Conservation (phyloP, 129 eudicot species). For the Glebionis coronaria region DNA sequence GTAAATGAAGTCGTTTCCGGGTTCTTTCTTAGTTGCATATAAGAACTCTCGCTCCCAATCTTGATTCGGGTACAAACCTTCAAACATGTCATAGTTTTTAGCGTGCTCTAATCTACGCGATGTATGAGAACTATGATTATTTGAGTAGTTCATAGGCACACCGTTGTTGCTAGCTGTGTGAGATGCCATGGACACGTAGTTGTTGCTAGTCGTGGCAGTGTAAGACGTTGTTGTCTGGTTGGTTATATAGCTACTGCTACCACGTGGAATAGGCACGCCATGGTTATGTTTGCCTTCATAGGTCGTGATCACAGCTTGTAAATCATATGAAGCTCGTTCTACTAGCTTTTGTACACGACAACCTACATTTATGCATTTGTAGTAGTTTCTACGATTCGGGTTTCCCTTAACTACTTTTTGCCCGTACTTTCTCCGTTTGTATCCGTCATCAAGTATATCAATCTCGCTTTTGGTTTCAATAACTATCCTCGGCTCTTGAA, state of each 20-base stretch:
- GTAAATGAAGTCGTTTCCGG: slow-evolving; percentile 48
- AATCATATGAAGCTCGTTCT: no score
- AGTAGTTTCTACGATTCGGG: slow-evolving; percentile 92
- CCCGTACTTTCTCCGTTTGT: slow-evolving; percentile 96
- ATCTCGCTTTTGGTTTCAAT: no score
- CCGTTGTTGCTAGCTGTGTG: slow-evolving; percentile 25
- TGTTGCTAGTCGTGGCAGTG: slow-evolving; percentile 22
- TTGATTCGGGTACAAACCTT: slow-evolving; percentile 26
- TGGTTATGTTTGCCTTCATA: no score
- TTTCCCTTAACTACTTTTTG: slow-evolving; percentile 95
- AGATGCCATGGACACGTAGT: slow-evolving; percentile 38
- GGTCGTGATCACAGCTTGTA: no score
- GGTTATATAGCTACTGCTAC: slow-evolving; percentile 44
- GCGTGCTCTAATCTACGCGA: slow-evolving; percentile 44
- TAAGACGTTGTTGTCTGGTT: slow-evolving; percentile 33
- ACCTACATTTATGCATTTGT: no score
- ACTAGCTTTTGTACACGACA: no score
- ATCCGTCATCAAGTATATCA: no score
- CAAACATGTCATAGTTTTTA: slow-evolving; percentile 30
- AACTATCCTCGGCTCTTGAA: no score
- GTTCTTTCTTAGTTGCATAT: slow-evolving; percentile 60
- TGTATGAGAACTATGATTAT: slow-evolving; percentile 37
- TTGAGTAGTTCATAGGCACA: slow-evolving; percentile 26
- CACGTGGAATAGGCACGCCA: slow-evolving; percentile 71
- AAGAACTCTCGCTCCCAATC: slow-evolving; percentile 25